These are phyloP conservation scores for Ophiostoma triangulosporum DNA, from an alignment of 2,329 filamentous ascomycete genomes.

Conservation along the genomic window DNA sequence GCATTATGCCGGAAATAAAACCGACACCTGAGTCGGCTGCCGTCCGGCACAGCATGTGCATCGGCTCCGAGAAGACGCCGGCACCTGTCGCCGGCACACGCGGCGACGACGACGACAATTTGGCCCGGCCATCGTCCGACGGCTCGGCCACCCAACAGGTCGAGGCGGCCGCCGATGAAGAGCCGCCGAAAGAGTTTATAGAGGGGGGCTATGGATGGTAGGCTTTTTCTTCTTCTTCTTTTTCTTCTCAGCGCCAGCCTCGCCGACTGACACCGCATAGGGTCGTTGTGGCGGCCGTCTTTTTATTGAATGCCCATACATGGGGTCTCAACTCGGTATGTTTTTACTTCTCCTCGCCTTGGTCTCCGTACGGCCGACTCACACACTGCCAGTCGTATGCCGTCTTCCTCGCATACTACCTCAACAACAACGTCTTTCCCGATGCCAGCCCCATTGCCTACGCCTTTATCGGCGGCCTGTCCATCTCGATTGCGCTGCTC, in stretches of 20 bases:
- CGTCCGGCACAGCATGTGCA: background rate
- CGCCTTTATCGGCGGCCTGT: constrained; percentile 65
- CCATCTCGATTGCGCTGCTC: constrained; percentile 51
- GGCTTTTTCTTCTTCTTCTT: background rate
- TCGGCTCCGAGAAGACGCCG: background rate
- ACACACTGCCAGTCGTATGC: constrained; percentile 32
- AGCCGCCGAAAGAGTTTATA: constrained; percentile 22
- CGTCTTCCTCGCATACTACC: constrained; percentile 44
- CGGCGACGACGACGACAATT: background rate
- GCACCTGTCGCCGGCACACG: background rate
- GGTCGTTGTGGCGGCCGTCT: constrained; percentile 40
- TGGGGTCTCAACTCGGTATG: constrained; percentile 59
- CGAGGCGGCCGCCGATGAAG: constrained; percentile 7
- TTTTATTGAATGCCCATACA: constrained; percentile 53
- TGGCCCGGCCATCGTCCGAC: background rate
- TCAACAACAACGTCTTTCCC: constrained; percentile 45
- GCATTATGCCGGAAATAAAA: background rate
- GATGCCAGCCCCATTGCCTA: constrained; percentile 52
- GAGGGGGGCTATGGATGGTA: constrained; percentile 47
- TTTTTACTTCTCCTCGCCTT: background rate
- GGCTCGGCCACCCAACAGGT: constrained; percentile 2
- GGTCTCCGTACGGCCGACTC: background rate
- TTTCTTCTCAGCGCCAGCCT: background rate
- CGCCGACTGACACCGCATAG: background rate
- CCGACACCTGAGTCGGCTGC: background rate